Conservation (phyloP, 805 yeast genomes). For the Suhomyces faveliae region DNA sequence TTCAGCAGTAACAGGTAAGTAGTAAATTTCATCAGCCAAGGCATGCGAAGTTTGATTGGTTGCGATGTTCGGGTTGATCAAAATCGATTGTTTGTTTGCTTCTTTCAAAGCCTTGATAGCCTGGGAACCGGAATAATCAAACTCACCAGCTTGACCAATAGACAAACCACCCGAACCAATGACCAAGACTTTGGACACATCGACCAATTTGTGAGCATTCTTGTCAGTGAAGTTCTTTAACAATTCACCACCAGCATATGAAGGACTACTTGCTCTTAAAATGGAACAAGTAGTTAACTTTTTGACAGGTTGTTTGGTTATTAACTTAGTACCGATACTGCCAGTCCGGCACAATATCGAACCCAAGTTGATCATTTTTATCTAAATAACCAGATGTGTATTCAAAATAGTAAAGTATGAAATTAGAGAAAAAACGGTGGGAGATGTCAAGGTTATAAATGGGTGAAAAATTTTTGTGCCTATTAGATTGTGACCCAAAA, state of each 20-base stretch:
- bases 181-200: constrained; percentile 81
- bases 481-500: constrained; percentile 18
- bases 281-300: constrained; percentile 9
- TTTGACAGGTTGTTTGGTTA: constrained; percentile 3
- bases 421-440: constrained; percentile 3
- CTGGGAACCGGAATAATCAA: constrained; percentile 95
- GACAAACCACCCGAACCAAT: constrained; percentile 97
- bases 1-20: constrained; percentile 95
- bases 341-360: constrained; percentile 7
- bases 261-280: constrained; percentile 16
- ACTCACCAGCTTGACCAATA: constrained; percentile 98
- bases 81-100: constrained; percentile 78
- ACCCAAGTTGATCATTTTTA: constrained; percentile 10
- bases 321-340: constrained; percentile 2
- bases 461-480: constrained; percentile 15
- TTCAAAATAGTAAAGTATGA: background rate
- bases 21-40: constrained; percentile 92
- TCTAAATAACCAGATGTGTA: background rate
- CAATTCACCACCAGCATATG: constrained; percentile 64
- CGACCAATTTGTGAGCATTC: constrained; percentile 66
- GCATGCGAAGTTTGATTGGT: constrained; percentile 96
- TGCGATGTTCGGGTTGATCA: constrained; percentile 94
- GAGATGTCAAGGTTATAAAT: background rate
- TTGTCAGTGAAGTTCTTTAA: constrained; percentile 57
- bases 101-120: constrained; percentile 94